Evolutionary conservation across 345 rosid genomes (phyloP), one percentile per base, ranked within the genome.

Genomic region (Salix arbutifolia): DNA sequence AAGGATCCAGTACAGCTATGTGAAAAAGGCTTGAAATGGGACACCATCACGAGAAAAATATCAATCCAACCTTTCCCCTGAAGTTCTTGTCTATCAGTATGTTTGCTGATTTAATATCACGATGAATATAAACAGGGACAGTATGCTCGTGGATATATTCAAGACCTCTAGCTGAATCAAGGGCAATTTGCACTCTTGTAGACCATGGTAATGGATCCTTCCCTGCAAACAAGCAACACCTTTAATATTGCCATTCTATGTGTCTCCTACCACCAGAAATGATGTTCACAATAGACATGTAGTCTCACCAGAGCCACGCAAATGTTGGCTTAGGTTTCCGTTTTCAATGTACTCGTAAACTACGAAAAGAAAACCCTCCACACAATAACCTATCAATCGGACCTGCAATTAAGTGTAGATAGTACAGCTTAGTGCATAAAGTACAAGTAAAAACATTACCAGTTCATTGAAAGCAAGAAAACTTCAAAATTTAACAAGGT

Each of bases 111-210:
- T 96, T 96, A 42, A 96, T 96, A 79, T 96, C 98, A 17, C 99
- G 92, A 73, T 96, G 99, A 71, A 96, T 91, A 79, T 96, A 93
- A 65, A 92, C 98, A n/a, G 99, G 98, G 70, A 96, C 96, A 2
- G 98, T 96, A 77, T 96, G 99, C 83, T 96, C 97, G 38, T 96
- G 99, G 76, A 96, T 96, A 76, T 93, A 96, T 76, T 96, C 98
- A 70, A 96, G 96, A 78, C 98, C 99, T 87, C 99, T 88, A 28
- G 99, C 99, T 56, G 99, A 92, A 81, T 96, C 99, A n/a, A 96
- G 89, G 12, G 98, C 99, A 76, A 93, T 93, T 85, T 96, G 97
- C 84, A 96, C 92, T 85, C 99, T 85, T 76, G 85, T 80, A 68
- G 90, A 79, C 98, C 99, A 96, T 7, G 95, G 83, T 77, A 91